Base-by-base conservation (phyloP, 495 filamentous ascomycete species). In the Diplogelasinospora grovesii region DNA sequence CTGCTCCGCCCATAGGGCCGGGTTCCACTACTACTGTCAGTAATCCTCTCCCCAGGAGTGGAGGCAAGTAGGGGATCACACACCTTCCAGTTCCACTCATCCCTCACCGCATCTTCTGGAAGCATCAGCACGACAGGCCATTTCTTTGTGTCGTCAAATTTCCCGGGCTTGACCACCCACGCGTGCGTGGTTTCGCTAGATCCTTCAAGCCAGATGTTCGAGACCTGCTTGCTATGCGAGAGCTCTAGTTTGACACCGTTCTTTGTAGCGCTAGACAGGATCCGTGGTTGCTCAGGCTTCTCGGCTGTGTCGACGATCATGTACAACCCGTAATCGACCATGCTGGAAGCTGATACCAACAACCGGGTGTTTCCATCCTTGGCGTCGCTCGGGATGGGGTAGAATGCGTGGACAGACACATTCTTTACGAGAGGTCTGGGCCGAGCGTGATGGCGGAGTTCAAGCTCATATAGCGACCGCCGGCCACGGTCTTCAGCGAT, bases 131-230 rank as follows among this genome's bases (percentile, higher is more conserved):
- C 45, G 25, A 59, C 22, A 11, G 59, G 59, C 20, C 52, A 58
- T 36, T 48, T 54, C 15, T 50, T 52, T 11, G 4, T 40, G 20
- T 56, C 46, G 23, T 54, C 54, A 43, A 60, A 63, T 36, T 45
- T 9, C 9, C 45, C 27, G 28, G 59, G 59, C 24, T 36, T 44
- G 13, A 60, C 34, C 26, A 63, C 37, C 59, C 59, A 63, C 16
- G 54, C 52, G 3, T 63, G 57, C 7, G 58, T 44, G 7, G 38
- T 41, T 15, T 52, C 36, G 9, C 39, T 43, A 3, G 22, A 43
- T 1, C 59, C 53, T 39, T 56, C 39, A 22, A 49, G 56, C 36
- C 54, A 58, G 32, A 58, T 29, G 24, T 60, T 52, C 8, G 52
- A 53, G 1, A 58, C 35, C 41, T 60, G 54, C n/a, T n/a, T n/a